Evolutionary conservation across 768 basidiomycete genomes (phyloP), one percentile per base, ranked within the genome.

Genomic region (Piloderma croceum): DNA sequence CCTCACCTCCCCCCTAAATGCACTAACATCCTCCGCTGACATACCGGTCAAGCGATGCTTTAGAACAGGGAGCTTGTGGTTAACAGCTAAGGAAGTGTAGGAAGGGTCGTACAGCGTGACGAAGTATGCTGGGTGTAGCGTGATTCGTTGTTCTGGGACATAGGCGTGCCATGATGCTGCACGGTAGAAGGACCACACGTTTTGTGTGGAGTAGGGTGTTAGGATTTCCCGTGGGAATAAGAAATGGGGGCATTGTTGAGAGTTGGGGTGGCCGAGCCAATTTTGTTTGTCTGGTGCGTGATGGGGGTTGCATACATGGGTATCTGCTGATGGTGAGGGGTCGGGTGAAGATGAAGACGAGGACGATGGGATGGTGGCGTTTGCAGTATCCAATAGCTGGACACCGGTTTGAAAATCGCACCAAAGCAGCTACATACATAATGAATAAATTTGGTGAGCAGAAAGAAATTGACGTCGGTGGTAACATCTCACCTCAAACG

Each of bases 401-500:
- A 9, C 27, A 15, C 27, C 27, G 27, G 9, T 9, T 29, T 29
- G 10, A 9, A 15, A 9, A 15, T 29, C 27, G 27, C 27, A n/a
- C n/a, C n/a, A n/a, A n/a, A n/a, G n/a, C n/a, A n/a, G n/a, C n/a
- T n/a, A n/a, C n/a, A n/a, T n/a, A n/a, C n/a, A n/a, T n/a, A n/a
- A n/a, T n/a, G n/a, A n/a, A n/a, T n/a, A n/a, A n/a, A n/a, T n/a
- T n/a, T n/a, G n/a, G n/a, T n/a, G n/a, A n/a, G 27, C 27, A 29
- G 27, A 29, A 15, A 9, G 27, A 9, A 29, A 15, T 9, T 9
- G 27, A 29, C 27, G 27, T 29, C 15, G 27, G 27, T 29, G 27
- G 27, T 59, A 59, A 5, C 54, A 34, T 43, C 61, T 51, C n/a
- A 54, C 32, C 29, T 62, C 58, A 23, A 29, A 29, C 15, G 27